Evolutionary conservation across 306 rosid species (phyloP), one percentile per base, ranked within the genome.

Genomic region (Myrica gale): DNA sequence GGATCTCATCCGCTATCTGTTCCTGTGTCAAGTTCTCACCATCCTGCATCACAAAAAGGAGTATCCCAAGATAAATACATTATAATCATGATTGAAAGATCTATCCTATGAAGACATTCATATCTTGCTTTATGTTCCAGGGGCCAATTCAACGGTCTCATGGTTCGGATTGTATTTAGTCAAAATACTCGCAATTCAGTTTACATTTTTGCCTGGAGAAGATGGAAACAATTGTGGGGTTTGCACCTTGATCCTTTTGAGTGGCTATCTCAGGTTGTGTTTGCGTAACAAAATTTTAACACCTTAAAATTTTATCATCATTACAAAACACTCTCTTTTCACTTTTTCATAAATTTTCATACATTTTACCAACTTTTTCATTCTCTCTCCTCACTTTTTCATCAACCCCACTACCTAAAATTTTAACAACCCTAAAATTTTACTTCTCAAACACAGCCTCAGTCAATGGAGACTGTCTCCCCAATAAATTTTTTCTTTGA

Each of bases 1-100:
- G 79, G 63, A 95, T 93, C 82, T 95, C 97, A 41, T 92, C 89
- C 79, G 83, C 85, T 78, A 89, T 84, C 82, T 88, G 96, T 78
- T 95, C 96, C 75, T 76, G 85, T 13, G 97, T 95, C 83, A 95
- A 67, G 86, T 74, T 85, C 73, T 95, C 97, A 5, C 84, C 85
- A 72, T 90, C 99, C 99, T 95, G 90, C 67, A 83, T 76, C 66
- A 45, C 83, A 70, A 73, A 77, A 63, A 19, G 50, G 7, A 37
- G 9, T 6, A 39, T 39, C 17, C 15, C 68, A 37, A 17, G 43
- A 9, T 62, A 58, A 21, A 23, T 48, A 11, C 13, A 58, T 52
- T 16, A 52, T 52, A 8, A 21, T 20, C 65, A 58, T 10, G 39
- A 9, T 9, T 20, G 37, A 21, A 21, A 57, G 5, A 39, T 58